A percentile compares a stretch with the other conserved stretches of the same genome.
Conservation (phyloP, 2,329 filamentous ascomycete species). For the Zasmidium cellare region DNA sequence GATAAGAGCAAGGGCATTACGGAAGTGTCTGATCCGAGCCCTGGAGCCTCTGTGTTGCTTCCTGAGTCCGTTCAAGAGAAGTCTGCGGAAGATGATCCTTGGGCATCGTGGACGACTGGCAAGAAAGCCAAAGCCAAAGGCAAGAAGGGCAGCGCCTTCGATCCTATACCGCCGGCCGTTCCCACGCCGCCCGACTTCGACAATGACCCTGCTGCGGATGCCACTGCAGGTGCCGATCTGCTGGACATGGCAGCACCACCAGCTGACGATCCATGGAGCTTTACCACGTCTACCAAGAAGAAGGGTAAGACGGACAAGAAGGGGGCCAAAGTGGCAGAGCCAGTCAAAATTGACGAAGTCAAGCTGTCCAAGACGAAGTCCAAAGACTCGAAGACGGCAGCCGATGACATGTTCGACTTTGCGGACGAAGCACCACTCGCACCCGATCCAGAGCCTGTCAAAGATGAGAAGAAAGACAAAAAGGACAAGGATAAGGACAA, state of each 20-base stretch:
- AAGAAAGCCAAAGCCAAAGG: conserved; percentile 57
- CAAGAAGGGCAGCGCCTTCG: conserved; percentile 37
- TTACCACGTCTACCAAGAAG: conserved; percentile 36
- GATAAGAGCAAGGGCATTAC: conserved; percentile 44
- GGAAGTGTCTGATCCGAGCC: conserved; percentile 35
- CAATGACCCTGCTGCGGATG: conserved; percentile 38
- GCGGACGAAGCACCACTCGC: conserved; percentile 24
- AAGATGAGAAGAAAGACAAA: conserved; percentile 43
- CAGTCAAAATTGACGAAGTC: conserved; percentile 33
- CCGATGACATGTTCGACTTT: conserved; percentile 27
- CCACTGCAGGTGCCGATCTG: conserved; percentile 18
- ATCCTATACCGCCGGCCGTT: conserved; percentile 32
- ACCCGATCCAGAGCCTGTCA: conserved; percentile 18
- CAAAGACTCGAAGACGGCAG: conserved; percentile 34
- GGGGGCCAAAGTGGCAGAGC: conserved; percentile 17
- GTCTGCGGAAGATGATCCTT: conserved; percentile 36
- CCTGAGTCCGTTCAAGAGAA: conserved; percentile 42
- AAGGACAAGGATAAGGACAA: conserved; percentile 48
- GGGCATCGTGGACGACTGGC: conserved; percentile 31
- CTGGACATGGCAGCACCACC: conserved; percentile 23
- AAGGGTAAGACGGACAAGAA: conserved; percentile 39
- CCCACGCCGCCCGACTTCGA: conserved; percentile 45
- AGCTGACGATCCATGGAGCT: conserved; percentile 31
- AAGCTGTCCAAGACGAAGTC: conserved; percentile 36
- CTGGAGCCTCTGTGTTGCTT: conserved; percentile 41